These are phyloP conservation scores for Cladorrhinum sp. DNA, from an alignment of 2,329 filamentous ascomycete genomes.

Conservation along the genomic window DNA sequence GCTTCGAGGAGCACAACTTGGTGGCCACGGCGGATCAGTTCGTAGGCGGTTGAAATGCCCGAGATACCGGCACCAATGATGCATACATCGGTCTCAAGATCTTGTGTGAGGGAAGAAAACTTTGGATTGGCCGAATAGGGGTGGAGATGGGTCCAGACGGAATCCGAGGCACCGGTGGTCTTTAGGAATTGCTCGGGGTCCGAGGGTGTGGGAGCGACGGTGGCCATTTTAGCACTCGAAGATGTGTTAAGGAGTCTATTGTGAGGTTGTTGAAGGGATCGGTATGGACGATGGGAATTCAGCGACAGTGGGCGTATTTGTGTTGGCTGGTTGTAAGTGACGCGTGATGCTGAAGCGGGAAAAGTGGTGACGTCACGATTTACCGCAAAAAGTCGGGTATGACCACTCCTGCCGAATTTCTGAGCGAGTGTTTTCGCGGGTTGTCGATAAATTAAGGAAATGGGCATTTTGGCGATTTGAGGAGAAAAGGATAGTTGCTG, in stretches of 20 bases:
- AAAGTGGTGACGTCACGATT: background rate
- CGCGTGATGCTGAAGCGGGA: background rate
- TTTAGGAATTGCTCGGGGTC: conserved; percentile 28
- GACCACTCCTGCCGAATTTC: background rate
- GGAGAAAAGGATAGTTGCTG: background rate
- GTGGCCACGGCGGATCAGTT: conserved; percentile 49
- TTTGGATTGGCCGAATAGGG: conserved; percentile 43
- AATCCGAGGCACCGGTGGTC: conserved; percentile 49
- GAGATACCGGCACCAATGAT: conserved; percentile 53
- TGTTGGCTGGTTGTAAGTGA: background rate
- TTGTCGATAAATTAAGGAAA: background rate
- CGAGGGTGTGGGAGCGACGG: background rate
- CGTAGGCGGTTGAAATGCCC: conserved; percentile 50
- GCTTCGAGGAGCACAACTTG: conserved; percentile 53
- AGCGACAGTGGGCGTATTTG: background rate
- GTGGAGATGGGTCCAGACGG: conserved; percentile 52
- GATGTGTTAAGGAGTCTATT: background rate
- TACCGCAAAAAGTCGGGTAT: background rate
- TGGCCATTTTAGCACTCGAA: conserved; percentile 6
- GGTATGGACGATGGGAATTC: background rate
- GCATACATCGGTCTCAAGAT: conserved; percentile 48
- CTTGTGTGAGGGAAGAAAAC: conserved; percentile 41
- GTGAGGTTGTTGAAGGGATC: background rate
- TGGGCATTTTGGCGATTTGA: background rate
- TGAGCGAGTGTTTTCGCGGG: background rate